Percentiles rank a stretch among this genome's conserved stretches.
Evolutionary conservation across 495 filamentous ascomycete genomes (phyloP).

Genomic region (Bombardia bombarda): DNA sequence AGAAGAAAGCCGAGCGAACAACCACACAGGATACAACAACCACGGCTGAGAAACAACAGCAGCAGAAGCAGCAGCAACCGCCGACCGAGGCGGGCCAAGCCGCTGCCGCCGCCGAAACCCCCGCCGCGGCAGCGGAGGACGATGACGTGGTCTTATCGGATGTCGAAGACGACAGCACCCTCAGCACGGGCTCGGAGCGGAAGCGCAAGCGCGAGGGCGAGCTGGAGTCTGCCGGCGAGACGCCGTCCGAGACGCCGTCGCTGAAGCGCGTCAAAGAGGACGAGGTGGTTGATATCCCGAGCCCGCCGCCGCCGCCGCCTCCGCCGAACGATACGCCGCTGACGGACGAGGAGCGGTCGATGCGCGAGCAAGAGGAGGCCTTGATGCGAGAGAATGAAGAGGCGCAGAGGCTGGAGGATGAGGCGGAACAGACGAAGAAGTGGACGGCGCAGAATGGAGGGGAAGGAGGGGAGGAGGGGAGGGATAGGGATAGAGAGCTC

Average conservation of each 20-base stretch:
- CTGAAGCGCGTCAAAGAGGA: constrained; percentile 44
- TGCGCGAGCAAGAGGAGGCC: constrained; percentile 36
- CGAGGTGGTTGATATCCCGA: constrained; percentile 25
- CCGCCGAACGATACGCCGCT: constrained; percentile 23
- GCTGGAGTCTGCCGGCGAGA: constrained; percentile 20
- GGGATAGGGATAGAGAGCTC: background rate
- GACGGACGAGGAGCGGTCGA: constrained; percentile 28
- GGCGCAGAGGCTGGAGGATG: constrained; percentile 33
- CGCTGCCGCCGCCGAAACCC: constrained; percentile 13
- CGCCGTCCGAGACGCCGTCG: constrained; percentile 37
- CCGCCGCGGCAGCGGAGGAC: constrained; percentile 19
- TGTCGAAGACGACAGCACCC: constrained; percentile 37
- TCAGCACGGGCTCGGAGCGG: constrained; percentile 23
- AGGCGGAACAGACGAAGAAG: constrained; percentile 19
- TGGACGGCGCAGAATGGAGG: background rate
- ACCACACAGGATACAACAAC: constrained; percentile 6
- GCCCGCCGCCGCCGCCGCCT: constrained; percentile 37
- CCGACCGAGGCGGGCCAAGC: constrained; percentile 12
- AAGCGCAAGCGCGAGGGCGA: constrained; percentile 57
- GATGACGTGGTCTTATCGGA: constrained; percentile 21
- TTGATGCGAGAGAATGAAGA: constrained; percentile 33
- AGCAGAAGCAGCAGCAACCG: background rate
- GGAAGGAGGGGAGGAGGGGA: background rate
- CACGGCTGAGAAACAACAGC: background rate
- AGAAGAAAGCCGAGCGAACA: constrained; percentile 49